Evolutionary conservation across 495 filamentous ascomycete species (phyloP), one percentile per base, ranked within the genome.

Genomic region (Penicillium argentinense): DNA sequence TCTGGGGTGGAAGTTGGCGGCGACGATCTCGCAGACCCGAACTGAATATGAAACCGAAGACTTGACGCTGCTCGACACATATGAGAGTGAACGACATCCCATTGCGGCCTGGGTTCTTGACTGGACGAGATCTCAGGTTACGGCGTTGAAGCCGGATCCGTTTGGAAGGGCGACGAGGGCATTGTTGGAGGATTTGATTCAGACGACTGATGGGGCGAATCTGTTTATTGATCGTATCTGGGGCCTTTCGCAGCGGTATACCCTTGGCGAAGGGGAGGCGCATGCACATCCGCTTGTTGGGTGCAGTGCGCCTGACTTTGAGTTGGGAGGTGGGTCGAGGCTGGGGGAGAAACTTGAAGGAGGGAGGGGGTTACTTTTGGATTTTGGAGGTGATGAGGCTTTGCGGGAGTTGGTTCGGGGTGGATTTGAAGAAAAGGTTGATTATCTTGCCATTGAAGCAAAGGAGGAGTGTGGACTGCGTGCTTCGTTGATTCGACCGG

Each of bases 1-100:
- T 45, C 51, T 79, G 9, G 63, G 58, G 2, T 79, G 74, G 74
- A 77, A 79, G 53, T 57, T 79, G 9, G 64, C 67, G 13, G 59
- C 71, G 12, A 57, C 64, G 3, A 49, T 77, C 8, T 18, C 8
- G 33, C 14, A 5, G 9, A 9, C 18, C 3, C 8, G 21, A n/a
- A 3, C 7, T 11, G 48, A 62, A 23, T 61, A 59, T 19, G 39
- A 62, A 8, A 4, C 6, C 9, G 37, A 7, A 1, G 39, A 40
- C 12, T 54, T 63, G 9, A 41, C 54, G 12, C 45, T 72, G 13
- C 63, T 78, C 1, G 46, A 59, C 22, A 61, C 59, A 4, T 69
- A 69, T 38, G 27, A 56, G 9, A 13, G 19, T 9, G 66, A 69
- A 11, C 53, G 66, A 3, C 39, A 54, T 30, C 66, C 60, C 13